Evolutionary conservation across 1,284 basidiomycete genomes (phyloP).

Genomic region (Crocinoboletus sp.): DNA sequence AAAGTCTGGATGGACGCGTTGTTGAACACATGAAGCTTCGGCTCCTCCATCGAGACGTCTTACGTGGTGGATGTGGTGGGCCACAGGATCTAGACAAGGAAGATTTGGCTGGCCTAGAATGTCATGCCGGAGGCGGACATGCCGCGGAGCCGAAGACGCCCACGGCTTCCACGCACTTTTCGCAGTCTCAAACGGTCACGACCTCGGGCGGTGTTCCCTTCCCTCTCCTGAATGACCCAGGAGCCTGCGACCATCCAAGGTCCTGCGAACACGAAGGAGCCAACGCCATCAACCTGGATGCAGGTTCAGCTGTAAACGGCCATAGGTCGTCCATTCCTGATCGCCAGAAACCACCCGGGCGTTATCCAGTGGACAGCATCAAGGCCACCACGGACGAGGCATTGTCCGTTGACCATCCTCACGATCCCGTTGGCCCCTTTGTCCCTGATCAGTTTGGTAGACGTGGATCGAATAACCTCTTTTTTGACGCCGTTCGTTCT

Average conservation of each 20-base stretch:
- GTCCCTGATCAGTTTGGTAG: constrained; percentile 27
- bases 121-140: constrained; percentile 29
- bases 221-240: constrained; percentile 31
- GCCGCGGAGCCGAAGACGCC: constrained; percentile 37
- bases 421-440: constrained; percentile 9
- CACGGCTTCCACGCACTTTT: constrained; percentile 34
- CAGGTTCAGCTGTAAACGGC: constrained; percentile 9
- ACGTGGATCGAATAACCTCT: constrained; percentile 30
- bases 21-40: constrained; percentile 44
- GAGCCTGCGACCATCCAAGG: constrained; percentile 17
- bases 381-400: constrained; percentile 16
- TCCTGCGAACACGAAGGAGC: constrained; percentile 25
- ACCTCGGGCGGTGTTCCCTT: constrained; percentile 27
- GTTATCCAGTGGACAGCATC: constrained; percentile 18
- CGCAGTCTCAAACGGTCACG: constrained; percentile 28
- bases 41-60: constrained; percentile 20
- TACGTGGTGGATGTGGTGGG: constrained; percentile 18
- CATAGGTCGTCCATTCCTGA: constrained; percentile 17
- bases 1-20: constrained; percentile 36
- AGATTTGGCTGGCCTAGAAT: constrained; percentile 25
- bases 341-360: constrained; percentile 17
- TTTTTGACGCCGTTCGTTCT: constrained; percentile 31
- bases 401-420: constrained; percentile 14
- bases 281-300: constrained; percentile 10
- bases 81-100: constrained; percentile 31